Evolutionary conservation across 2,329 filamentous ascomycete species (phyloP).

Genomic region (Neofusicoccum parvum): DNA sequence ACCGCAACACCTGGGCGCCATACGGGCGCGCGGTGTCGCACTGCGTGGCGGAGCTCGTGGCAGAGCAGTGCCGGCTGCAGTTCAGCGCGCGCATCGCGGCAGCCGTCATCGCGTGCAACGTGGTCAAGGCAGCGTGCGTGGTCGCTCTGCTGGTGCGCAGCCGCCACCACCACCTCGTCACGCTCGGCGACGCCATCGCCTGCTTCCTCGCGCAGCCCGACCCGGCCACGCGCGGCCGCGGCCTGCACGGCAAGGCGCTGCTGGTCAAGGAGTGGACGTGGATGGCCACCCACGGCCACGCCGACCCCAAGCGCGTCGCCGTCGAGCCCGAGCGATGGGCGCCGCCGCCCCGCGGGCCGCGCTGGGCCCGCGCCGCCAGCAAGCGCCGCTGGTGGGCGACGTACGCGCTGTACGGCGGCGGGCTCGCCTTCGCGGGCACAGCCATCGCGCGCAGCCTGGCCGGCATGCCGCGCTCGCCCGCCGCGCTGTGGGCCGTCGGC

Average conservation of each 20-base stretch:
- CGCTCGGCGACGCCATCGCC: slow-evolving; percentile 32
- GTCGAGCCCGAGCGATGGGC: neutral
- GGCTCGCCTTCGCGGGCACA: slow-evolving; percentile 18
- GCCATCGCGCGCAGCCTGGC: slow-evolving; percentile 12
- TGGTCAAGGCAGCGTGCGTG: slow-evolving; percentile 29
- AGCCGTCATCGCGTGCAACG: slow-evolving; percentile 26
- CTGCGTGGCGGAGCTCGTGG: slow-evolving; percentile 25
- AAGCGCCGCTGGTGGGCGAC: slow-evolving; percentile 14
- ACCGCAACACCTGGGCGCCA: slow-evolving; percentile 24
- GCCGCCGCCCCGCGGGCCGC: neutral
- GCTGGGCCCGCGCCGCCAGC: slow-evolving; percentile 12
- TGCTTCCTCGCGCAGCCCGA: slow-evolving; percentile 30
- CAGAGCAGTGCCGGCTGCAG: slow-evolving; percentile 27
- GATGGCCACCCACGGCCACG: neutral
- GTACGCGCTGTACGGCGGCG: neutral
- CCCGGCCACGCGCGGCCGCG: slow-evolving; percentile 26
- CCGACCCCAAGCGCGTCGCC: neutral
- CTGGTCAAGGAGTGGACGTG: slow-evolving; percentile 20
- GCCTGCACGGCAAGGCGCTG: slow-evolving; percentile 23
- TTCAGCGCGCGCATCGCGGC: slow-evolving; percentile 25
- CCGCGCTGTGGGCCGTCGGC: slow-evolving; percentile 23
- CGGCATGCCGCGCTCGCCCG: neutral
- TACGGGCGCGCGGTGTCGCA: slow-evolving; percentile 24
- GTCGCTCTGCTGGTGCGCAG: slow-evolving; percentile 24
- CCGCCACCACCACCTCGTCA: slow-evolving; percentile 25